phyloP scores from a whole-genome alignment of 2,329 filamentous ascomycete genomes.

The Aspergillus awamori region DNA sequence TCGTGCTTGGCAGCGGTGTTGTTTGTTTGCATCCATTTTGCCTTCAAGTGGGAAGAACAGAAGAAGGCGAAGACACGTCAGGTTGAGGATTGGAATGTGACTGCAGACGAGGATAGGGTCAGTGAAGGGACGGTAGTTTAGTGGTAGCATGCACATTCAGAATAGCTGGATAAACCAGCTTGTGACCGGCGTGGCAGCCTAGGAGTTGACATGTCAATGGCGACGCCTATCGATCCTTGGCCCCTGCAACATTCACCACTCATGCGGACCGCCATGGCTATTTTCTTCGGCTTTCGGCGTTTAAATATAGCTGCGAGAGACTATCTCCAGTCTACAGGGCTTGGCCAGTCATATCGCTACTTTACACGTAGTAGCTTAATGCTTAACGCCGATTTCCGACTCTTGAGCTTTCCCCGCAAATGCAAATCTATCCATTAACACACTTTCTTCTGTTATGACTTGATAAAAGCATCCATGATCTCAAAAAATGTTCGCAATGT shows the following conservation, averaged over 20 bases:
- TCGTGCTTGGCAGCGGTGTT: constrained; percentile 4
- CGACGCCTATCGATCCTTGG: no score
- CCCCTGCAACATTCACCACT: no score
- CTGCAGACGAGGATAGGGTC: not conserved
- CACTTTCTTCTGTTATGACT: no score
- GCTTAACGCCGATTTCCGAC: not conserved
- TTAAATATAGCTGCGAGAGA: not conserved
- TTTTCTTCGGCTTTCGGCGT: not conserved
- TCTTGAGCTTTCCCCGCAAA: not conserved
- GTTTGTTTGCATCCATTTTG: constrained; percentile 6
- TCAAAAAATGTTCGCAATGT: not conserved
- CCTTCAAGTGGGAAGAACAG: constrained; percentile 4
- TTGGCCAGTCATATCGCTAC: no score
- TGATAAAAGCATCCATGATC: not conserved
- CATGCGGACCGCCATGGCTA: no score
- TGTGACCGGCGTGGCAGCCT: no score
- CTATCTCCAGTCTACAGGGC: no score
- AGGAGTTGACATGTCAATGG: no score
- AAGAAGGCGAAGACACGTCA: not conserved
- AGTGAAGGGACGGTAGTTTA: not conserved
- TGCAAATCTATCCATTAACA: no score
- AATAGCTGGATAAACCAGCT: no score
- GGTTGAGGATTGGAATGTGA: not conserved
- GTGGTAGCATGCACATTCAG: not conserved
- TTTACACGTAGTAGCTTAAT: no score